Evolutionary conservation across 2,329 filamentous ascomycete genomes (phyloP).

Genomic region (Clarireedia hainanense): DNA sequence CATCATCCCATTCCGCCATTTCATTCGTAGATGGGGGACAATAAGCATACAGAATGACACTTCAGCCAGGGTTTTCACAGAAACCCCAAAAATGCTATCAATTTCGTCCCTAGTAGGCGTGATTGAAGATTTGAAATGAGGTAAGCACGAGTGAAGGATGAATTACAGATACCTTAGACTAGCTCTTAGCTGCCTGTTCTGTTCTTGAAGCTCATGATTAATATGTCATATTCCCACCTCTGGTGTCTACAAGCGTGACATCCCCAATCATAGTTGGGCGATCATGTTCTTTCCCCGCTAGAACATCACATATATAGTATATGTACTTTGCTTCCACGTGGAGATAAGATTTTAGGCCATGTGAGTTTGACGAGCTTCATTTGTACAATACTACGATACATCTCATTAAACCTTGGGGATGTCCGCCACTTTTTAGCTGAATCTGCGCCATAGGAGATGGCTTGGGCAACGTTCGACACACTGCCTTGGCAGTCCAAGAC

Average conservation of each 20-base stretch:
- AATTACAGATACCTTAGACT: neutral
- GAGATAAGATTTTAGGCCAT: too few species aligned
- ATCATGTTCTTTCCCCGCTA: too few species aligned
- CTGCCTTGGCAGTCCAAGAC: neutral
- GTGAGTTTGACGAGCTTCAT: too few species aligned
- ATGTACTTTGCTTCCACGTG: too few species aligned
- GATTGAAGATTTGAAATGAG: neutral
- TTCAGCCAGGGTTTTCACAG: neutral
- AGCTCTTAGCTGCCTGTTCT: neutral
- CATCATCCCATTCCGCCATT: neutral
- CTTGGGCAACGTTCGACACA: neutral
- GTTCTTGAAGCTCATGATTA: too few species aligned
- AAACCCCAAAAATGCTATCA: neutral
- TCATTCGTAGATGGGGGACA: neutral
- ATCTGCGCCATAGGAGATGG: neutral
- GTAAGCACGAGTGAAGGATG: neutral
- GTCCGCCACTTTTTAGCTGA: neutral
- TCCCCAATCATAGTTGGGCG: too few species aligned
- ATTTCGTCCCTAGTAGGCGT: neutral
- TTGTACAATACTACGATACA: too few species aligned
- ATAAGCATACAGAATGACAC: neutral
- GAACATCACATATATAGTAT: too few species aligned
- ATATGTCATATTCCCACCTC: too few species aligned
- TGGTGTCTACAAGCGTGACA: too few species aligned
- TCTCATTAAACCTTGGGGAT: too few species aligned